These are phyloP conservation scores for Rhodomyrtus psidioides DNA, from an alignment of 441 rosid genomes.

Conservation along the genomic window DNA sequence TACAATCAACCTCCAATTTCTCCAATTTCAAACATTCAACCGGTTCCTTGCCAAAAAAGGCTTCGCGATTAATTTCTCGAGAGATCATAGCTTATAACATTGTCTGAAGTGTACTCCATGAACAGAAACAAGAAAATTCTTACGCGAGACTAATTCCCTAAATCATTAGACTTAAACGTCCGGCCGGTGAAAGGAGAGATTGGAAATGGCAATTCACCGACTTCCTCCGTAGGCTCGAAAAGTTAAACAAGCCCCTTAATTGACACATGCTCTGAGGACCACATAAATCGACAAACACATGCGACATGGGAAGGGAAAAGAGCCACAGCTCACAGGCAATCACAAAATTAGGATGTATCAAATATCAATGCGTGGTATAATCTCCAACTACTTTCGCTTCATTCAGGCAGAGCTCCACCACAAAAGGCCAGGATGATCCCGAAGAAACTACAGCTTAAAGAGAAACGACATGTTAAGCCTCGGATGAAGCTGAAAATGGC, in stretches of 20 bases:
- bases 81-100: background rate
- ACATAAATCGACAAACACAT: background rate
- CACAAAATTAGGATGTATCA: background rate
- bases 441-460: background rate
- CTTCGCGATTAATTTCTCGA: background rate
- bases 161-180: background rate
- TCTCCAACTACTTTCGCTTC: background rate
- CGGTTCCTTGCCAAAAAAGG: background rate
- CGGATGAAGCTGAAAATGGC: background rate
- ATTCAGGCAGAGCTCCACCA: background rate
- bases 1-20: background rate
- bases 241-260: background rate
- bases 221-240: background rate
- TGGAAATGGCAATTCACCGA: background rate
- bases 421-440: background rate
- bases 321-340: background rate
- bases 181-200: background rate
- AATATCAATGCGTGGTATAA: background rate
- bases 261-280: background rate
- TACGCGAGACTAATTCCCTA: background rate
- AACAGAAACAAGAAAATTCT: background rate
- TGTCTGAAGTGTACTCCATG: background rate
- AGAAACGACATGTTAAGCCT: background rate
- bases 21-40: background rate
- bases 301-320: background rate